A percentile compares a stretch with the other conserved stretches of the same genome.
These are phyloP conservation scores for Citrus australasica DNA, from an alignment of 345 rosid genomes.

Conservation along the genomic window DNA sequence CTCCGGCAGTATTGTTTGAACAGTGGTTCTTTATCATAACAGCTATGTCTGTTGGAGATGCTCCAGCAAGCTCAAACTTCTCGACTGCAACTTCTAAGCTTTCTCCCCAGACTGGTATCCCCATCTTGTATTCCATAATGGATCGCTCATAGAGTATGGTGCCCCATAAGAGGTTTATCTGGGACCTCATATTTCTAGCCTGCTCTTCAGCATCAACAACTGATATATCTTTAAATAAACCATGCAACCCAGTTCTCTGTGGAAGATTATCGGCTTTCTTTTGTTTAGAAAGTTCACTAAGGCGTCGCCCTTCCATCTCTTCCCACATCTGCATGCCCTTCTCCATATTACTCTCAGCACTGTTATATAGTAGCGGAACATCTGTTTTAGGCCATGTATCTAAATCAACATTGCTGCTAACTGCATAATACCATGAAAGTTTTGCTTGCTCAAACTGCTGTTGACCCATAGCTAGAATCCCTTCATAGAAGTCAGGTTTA, in stretches of 20 bases:
- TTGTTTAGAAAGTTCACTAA: conserved; percentile 19
- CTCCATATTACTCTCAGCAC: conserved; percentile 72
- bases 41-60: conserved; percentile 53
- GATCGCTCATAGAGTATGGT: conserved; percentile 85
- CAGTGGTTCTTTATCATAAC: conserved; percentile 60
- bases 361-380: conserved; percentile 56
- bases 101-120: conserved; percentile 66
- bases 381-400: conserved; percentile 56
- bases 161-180: conserved; percentile 76
- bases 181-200: conserved; percentile 44
- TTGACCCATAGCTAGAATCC: conserved; percentile 62
- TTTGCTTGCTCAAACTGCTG: conserved; percentile 91
- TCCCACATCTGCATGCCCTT: conserved; percentile 71
- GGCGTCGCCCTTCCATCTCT: conserved; percentile 37
- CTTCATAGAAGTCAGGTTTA: conserved; percentile 81
- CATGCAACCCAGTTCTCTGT: conserved; percentile 32
- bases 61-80: conserved; percentile 78
- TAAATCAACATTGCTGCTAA: conserved; percentile 52
- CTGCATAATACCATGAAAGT: conserved; percentile 77
- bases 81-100: conserved; percentile 70
- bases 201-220: conserved; percentile 51
- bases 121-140: conserved; percentile 76
- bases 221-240: conserved; percentile 40
- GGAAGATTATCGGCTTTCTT: conserved; percentile 16
- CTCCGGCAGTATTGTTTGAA: conserved; percentile 45